Evolutionary conservation across 441 rosid genomes (phyloP), one percentile per base, ranked within the genome.

Genomic region (Euphorbia celastroides): DNA sequence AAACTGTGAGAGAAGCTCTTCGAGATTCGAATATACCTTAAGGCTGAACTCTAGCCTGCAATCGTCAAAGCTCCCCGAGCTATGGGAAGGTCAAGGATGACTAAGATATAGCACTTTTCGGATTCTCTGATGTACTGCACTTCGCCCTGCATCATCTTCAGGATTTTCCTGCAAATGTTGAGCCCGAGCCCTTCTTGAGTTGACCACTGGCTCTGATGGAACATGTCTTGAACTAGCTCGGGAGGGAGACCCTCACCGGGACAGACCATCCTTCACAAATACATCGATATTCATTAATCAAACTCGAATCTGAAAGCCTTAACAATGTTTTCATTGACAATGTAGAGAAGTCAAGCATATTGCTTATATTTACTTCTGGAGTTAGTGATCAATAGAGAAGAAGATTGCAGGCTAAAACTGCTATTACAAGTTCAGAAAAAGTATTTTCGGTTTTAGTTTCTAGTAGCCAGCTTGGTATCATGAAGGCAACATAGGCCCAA

Each of bases 191-290:
- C 97, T 72, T 93, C 97, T 62, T 86, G 92, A 27, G 85, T 86
- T 69, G 75, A 73, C 95, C 97, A 91, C 69, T 78, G 81, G 76
- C 85, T 85, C 78, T 87, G 77, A 55, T 86, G 86, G 79, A 93
- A 93, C 96, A 91, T 93, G 80, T 93, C 99, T 69, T 90, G 92
- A 60, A 93, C 85, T 80, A 93, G 69, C 57, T 93, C 96, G 6
- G 96, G 80, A 41, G 97, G 93, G 64, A 93, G 82, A 50, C 98
- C 97, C 72, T 87, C 98, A 57, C 97, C 96, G 0, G 97, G 93
- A 74, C 95, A 88, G 70, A 83, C 97, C 79, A 93, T 87, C 93
- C 98, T 93, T 81, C 69, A 72, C 62, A 42, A 36, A 68, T 62
- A 57, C 57, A 4, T 7, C 2, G 11, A 69, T 59, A 16, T 34